A percentile compares a stretch with the other conserved stretches of the same genome.
Conservation (phyloP, 202 grass and related monocot species). For the Schoenoplectus tabernaemontani region DNA sequence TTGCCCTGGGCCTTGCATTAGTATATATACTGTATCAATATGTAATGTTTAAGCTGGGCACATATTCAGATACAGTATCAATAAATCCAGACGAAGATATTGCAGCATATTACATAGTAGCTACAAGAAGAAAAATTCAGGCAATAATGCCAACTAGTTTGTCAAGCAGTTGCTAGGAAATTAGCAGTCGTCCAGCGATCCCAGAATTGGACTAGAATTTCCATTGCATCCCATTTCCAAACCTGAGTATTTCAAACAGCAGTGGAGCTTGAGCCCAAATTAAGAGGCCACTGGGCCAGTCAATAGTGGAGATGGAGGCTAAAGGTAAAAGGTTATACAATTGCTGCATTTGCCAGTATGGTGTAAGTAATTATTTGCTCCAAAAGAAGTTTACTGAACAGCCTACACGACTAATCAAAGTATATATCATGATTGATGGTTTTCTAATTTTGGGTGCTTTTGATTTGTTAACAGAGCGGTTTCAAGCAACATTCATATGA, state of each 20-base stretch:
- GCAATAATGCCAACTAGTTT: background rate
- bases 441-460: background rate
- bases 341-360: constrained; percentile 94
- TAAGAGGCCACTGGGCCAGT: too few relatives aligned
- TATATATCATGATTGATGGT: background rate
- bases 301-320: too few relatives aligned
- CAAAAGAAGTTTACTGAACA: background rate
- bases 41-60: too few relatives aligned
- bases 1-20: too few relatives aligned
- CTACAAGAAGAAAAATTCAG: background rate
- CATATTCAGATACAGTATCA: background rate
- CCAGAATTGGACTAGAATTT: background rate
- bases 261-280: too few relatives aligned
- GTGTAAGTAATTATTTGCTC: constrained; percentile 42
- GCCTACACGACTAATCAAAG: background rate
- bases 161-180: background rate
- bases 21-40: too few relatives aligned
- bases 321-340: constrained; percentile 99
- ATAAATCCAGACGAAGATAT: background rate
- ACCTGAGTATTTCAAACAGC: too few relatives aligned
- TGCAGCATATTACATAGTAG: background rate
- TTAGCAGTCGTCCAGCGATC: background rate
- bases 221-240: too few relatives aligned
- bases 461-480: constrained; percentile 46
- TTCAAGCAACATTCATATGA: constrained; percentile 84